Percentiles rank a stretch among this genome's conserved stretches.
Evolutionary conservation across 148 eudicot genomes (phyloP).

Genomic region (Rheum nobile): DNA sequence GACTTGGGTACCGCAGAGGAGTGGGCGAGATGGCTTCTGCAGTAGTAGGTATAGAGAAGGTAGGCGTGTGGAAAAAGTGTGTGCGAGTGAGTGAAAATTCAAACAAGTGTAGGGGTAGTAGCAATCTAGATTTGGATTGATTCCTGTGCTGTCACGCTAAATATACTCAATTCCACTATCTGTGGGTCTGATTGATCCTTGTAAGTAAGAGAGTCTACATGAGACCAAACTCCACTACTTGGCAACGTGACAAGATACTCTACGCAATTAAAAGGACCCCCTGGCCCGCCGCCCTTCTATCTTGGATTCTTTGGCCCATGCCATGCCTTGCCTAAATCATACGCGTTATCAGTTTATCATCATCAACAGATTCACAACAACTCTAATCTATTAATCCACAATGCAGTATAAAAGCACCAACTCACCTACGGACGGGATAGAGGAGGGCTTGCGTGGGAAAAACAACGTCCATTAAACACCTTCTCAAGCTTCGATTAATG

Average conservation of each 20-base stretch:
- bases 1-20: neutral
- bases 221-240: slow-evolving; percentile 1
- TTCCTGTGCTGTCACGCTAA: neutral
- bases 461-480: too few relatives aligned
- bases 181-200: slow-evolving; percentile 1
- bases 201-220: neutral
- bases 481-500: too few relatives aligned
- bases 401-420: too few relatives aligned
- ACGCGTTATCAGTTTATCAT: neutral
- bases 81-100: neutral
- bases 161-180: slow-evolving; percentile 4
- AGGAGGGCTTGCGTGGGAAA: too few relatives aligned
- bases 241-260: neutral
- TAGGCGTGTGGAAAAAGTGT: neutral
- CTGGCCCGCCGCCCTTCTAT: neutral
- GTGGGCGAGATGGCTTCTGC: neutral
- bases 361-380: too few relatives aligned
- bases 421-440: too few relatives aligned
- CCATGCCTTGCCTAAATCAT: neutral
- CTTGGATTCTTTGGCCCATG: neutral
- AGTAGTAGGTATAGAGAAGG: neutral
- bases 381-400: too few relatives aligned
- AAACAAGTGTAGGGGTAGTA: too few relatives aligned
- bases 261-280: neutral
- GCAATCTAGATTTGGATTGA: neutral